Percentiles rank a stretch among this genome's conserved stretches.
These are phyloP conservation scores for Trichoderma sp. DNA, from an alignment of 2,329 filamentous ascomycete genomes.

Conservation along the genomic window DNA sequence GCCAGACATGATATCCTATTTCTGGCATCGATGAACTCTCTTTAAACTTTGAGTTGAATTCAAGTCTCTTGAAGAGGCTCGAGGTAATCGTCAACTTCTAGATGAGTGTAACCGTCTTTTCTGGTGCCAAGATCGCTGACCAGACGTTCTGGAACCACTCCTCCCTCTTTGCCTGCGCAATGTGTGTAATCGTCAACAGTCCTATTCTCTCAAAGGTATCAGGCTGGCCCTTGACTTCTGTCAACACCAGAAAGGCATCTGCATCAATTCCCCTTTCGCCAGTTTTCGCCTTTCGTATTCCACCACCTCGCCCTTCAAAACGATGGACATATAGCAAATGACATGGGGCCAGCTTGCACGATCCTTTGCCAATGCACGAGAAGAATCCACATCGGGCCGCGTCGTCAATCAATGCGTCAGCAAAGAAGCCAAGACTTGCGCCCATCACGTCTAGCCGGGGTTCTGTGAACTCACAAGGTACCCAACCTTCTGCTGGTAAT, in stretches of 20 bases:
- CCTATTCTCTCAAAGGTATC: background rate
- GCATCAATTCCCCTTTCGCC: background rate
- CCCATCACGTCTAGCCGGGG: background rate
- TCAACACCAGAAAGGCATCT: background rate
- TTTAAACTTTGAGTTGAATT: background rate
- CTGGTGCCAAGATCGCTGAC: background rate
- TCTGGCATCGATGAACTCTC: background rate
- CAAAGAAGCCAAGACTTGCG: background rate
- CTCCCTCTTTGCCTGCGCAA: background rate
- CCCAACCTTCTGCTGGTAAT: background rate
- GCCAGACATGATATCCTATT: background rate
- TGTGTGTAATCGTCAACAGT: background rate
- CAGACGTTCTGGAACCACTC: background rate
- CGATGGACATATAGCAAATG: background rate
- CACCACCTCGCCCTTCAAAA: background rate
- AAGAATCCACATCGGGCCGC: background rate
- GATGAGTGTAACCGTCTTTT: background rate
- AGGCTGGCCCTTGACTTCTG: background rate
- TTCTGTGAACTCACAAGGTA: background rate
- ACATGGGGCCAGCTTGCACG: background rate
- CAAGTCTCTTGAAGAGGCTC: background rate
- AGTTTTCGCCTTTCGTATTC: background rate
- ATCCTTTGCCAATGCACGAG: background rate
- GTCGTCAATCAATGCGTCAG: background rate
- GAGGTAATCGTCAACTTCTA: background rate